Base-by-base conservation (phyloP, 768 basidiomycete species). In the Multifurca ochricompacta region DNA sequence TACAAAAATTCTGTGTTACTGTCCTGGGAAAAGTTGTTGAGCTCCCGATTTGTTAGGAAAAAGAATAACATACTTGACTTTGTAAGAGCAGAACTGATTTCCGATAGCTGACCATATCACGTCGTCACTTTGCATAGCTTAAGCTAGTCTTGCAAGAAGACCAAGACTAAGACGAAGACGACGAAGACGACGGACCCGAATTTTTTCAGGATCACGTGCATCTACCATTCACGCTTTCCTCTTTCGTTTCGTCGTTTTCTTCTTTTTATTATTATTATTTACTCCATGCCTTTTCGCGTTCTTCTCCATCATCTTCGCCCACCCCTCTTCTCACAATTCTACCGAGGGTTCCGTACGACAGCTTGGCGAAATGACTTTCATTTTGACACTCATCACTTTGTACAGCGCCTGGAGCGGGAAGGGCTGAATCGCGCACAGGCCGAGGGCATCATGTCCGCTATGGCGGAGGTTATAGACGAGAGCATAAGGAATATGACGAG, bases 71-170 rank as follows among this genome's bases (percentile, higher is more conserved):
- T 63, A 94, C 95, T 95, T 98, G 77, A 99, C 94, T 87, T 97
- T 98, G 72, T 95, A 99, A 0, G 95, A 96, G 75, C 96, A 99
- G 70, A 97, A 97, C 64, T 92, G 91, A 53, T 81, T 78, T 70
- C 91, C 91, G 67, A 94, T 92, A 28, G 93, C 89, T 18, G 84
- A 89, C 95, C 95, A 99, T 60, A 99, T 97, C 60, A 97, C 88
- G 72, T 98, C 95, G 87, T 99, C 95, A 71, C 85, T 87, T 69
- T 91, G 88, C 87, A 91, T 91, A 54, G 46, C 65, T n/a, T n/a
- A 45, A 40, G 14, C 16, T 25, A 3, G 34, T 28, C 23, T 34
- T 13, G 5, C 16, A 42, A 35, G 18, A 27, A 3, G 32, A 14
- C 25, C n/a, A n/a, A n/a, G n/a, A n/a, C n/a, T n/a, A n/a, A n/a